Conservation (phyloP, 306 rosid species). For the Vachellia pachyceras region DNA sequence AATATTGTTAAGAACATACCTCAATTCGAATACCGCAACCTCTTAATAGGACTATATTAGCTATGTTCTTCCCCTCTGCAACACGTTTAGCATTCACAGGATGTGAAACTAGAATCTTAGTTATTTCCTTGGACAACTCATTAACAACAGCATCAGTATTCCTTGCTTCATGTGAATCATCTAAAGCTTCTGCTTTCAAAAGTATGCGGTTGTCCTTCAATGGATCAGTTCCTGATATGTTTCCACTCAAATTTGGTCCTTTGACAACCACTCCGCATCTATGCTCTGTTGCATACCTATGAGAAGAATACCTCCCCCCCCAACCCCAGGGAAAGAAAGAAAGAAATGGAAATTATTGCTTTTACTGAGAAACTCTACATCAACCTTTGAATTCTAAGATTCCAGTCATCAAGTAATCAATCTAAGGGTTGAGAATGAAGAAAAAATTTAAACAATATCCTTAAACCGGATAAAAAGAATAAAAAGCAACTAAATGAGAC, state of each 20-base stretch:
- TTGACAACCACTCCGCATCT: conserved; percentile 97
- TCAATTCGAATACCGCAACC: conserved; percentile 97
- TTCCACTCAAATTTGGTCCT: conserved; percentile 92
- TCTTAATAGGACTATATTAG: conserved; percentile 88
- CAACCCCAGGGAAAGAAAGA: too few species aligned
- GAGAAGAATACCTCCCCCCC: conserved; percentile 8
- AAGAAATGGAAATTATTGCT: neutral
- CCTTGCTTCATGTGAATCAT: conserved; percentile 78
- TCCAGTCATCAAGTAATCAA: neutral
- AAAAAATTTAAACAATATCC: conserved; percentile 22
- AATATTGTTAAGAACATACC: conserved; percentile 57
- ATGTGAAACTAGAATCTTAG: conserved; percentile 80
- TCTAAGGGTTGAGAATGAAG: conserved; percentile 6
- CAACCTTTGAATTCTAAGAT: conserved; percentile 26
- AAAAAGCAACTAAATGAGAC: conserved; percentile 2
- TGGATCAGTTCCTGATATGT: conserved; percentile 95
- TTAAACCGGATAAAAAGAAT: conserved; percentile 29
- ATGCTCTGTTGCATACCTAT: conserved; percentile 97
- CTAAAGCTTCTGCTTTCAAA: conserved; percentile 89
- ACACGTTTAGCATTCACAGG: conserved; percentile 81
- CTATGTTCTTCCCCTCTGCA: conserved; percentile 88
- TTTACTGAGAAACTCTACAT: conserved; percentile 12
- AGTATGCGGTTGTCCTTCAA: conserved; percentile 91
- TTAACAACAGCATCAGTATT: conserved; percentile 86
- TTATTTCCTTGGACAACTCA: conserved; percentile 89